These are phyloP conservation scores for Nectriaceae sp. DNA, from an alignment of 2,329 filamentous ascomycete species.

Conservation along the genomic window DNA sequence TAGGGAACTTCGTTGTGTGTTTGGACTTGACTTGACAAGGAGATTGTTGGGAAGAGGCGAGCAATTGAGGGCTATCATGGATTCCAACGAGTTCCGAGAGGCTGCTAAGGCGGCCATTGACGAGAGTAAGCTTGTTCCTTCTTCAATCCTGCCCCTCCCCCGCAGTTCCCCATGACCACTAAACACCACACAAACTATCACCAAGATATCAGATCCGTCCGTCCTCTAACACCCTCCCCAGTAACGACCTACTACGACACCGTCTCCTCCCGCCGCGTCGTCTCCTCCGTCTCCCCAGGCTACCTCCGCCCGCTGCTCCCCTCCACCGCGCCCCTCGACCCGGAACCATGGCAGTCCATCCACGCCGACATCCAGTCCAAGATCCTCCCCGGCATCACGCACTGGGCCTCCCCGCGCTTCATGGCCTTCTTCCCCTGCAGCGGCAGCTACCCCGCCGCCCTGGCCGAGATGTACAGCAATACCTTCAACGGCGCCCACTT, in stretches of 20 bases:
- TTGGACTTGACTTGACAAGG: too few species aligned
- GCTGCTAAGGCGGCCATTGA: slow-evolving; percentile 80
- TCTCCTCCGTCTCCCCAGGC: slow-evolving; percentile 79
- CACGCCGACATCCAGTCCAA: slow-evolving; percentile 80
- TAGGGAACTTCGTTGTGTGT: too few species aligned
- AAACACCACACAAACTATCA: slow-evolving; percentile 4
- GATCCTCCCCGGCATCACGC: slow-evolving; percentile 89
- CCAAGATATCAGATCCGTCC: too few species aligned
- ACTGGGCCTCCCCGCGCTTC: slow-evolving; percentile 94
- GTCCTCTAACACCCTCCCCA: slow-evolving; percentile 35
- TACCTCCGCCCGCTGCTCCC: slow-evolving; percentile 84
- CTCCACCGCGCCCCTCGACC: slow-evolving; percentile 60
- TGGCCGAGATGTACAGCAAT: slow-evolving; percentile 90
- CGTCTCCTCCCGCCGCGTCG: slow-evolving; percentile 68
- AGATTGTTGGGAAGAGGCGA: background rate
- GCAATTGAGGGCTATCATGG: slow-evolving; percentile 59
- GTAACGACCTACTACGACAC: slow-evolving; percentile 84
- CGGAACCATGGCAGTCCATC: slow-evolving; percentile 76
- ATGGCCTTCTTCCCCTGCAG: slow-evolving; percentile 93
- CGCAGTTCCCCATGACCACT: background rate
- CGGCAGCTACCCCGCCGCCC: slow-evolving; percentile 78
- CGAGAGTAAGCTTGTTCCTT: slow-evolving; percentile 59
- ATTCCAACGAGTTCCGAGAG: slow-evolving; percentile 74
- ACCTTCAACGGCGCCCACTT: slow-evolving; percentile 90
- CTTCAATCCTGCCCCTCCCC: slow-evolving; percentile 5